phyloP scores from a whole-genome alignment of 192 early-diverging fungal species.

The Oehlia diaphana region DNA sequence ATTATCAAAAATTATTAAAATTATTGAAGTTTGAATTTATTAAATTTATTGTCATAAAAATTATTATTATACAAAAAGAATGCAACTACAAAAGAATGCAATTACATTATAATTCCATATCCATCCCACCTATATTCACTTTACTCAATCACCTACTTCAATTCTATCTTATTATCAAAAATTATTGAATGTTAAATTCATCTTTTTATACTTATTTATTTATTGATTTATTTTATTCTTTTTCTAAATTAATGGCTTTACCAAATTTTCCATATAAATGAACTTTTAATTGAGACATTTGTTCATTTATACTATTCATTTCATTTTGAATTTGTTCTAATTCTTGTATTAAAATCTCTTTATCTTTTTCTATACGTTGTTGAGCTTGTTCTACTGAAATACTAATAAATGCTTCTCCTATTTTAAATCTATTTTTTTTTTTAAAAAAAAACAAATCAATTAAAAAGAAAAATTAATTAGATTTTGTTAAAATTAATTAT shows the following conservation, averaged over 20 bases:
- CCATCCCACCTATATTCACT: no score
- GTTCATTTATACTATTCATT: background rate
- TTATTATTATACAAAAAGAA: no score
- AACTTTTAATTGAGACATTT: conserved; percentile 65
- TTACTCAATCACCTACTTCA: no score
- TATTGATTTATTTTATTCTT: conserved; percentile 61
- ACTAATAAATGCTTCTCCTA: conserved; percentile 88
- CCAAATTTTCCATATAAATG: conserved; percentile 91
- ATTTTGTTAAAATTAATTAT: no score
- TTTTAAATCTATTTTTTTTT: conserved; percentile 63
- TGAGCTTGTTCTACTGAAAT: conserved; percentile 72
- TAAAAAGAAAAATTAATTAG: background rate
- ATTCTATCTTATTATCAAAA: no score
- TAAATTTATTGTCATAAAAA: no score
- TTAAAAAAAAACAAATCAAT: background rate
- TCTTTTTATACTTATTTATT: background rate
- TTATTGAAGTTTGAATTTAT: no score
- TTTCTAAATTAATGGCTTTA: conserved; percentile 94
- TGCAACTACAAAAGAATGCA: no score
- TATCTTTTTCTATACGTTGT: conserved; percentile 54
- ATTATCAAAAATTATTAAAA: no score
- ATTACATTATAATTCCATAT: no score
- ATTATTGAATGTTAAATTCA: no score
- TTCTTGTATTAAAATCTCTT: conserved; percentile 6
- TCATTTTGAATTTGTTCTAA: background rate